These are phyloP conservation scores for Chaetomium globosum DNA, from an alignment of 2,329 filamentous ascomycete genomes.

Conservation along the genomic window DNA sequence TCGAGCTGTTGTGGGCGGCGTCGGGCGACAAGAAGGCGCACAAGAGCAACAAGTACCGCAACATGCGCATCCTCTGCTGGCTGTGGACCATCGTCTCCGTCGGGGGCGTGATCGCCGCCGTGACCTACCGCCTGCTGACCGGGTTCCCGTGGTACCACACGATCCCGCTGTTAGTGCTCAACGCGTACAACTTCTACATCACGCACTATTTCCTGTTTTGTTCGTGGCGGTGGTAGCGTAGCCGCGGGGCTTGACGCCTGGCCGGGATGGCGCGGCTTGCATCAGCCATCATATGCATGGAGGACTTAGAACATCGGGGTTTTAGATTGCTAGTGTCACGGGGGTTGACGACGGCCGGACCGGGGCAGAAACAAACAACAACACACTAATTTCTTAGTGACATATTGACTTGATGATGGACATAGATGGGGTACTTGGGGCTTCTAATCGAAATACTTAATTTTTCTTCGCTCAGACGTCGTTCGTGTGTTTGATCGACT, in stretches of 20 bases:
- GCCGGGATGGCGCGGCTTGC: neutral
- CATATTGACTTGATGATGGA: neutral
- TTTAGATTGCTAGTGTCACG: neutral
- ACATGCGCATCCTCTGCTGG: slow-evolving; percentile 48
- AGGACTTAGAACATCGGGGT: neutral
- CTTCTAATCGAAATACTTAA: slow-evolving; percentile 7
- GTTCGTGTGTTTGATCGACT: neutral
- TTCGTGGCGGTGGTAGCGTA: slow-evolving; percentile 34
- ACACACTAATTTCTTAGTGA: slow-evolving; percentile 6
- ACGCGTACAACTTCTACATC: slow-evolving; percentile 46
- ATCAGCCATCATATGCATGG: neutral
- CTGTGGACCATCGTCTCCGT: slow-evolving; percentile 43
- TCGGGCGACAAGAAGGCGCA: slow-evolving; percentile 47
- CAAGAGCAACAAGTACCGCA: slow-evolving; percentile 47
- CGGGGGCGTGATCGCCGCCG: slow-evolving; percentile 43
- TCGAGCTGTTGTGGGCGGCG: slow-evolving; percentile 46
- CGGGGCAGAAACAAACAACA: slow-evolving; percentile 3
- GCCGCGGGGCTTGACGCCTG: neutral
- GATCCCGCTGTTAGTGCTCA: slow-evolving; percentile 45
- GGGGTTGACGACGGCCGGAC: slow-evolving; percentile 8
- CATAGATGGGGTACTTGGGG: neutral
- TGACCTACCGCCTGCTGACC: slow-evolving; percentile 42
- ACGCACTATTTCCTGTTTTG: slow-evolving; percentile 47
- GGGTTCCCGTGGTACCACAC: slow-evolving; percentile 47
- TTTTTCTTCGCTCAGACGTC: neutral